Evolutionary conservation across 139 green algal species (phyloP), one percentile per base, ranked within the genome.

Genomic region (Microglena sp.): DNA sequence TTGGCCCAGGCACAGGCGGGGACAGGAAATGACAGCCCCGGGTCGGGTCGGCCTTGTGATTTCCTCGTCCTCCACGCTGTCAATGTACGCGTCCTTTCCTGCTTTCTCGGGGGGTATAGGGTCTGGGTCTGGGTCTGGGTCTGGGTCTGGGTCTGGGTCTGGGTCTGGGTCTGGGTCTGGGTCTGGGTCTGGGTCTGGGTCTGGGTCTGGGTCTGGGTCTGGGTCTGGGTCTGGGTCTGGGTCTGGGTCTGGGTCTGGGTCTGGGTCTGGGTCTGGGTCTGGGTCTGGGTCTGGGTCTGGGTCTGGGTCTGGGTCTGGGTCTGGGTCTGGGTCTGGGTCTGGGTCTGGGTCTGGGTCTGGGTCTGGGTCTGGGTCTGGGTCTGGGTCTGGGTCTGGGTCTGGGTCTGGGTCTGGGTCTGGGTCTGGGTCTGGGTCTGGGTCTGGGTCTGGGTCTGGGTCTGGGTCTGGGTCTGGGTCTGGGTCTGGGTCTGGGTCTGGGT

Each of bases 201-300:
- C 55, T 62, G 28, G 55, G 55, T 40, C 55, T 62, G 55, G 55
- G 55, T 40, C 55, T 62, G 28, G 55, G 55, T 40, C 55, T 62
- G 28, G 55, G 55, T 40, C 55, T 62, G 55, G 55, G 55, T 40
- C 55, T 62, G 28, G 55, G 55, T 40, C 55, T 62, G 28, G 55
- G 55, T 40, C 55, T 62, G 28, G 55, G 55, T 22, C 55, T 62
- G 28, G 50, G 11, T n/a, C 50, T 59, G 22, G 50, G 50, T 26
- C 50, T 59, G 22, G 50, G 50, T 26, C 50, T 59, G 22, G 50
- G 50, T 26, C 50, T 59, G 28, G 50, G 50, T 26, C 50, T 26
- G 22, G 50, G 50, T 26, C 50, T 59, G 22, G 50, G 50, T 26
- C 50, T 59, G 22, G 50, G 50, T 26, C 50, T 59, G 22, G 50